A percentile compares a stretch with the other conserved stretches of the same genome.
Conservation (phyloP, 257 asterid genomes). For the Agastache rugosa region DNA sequence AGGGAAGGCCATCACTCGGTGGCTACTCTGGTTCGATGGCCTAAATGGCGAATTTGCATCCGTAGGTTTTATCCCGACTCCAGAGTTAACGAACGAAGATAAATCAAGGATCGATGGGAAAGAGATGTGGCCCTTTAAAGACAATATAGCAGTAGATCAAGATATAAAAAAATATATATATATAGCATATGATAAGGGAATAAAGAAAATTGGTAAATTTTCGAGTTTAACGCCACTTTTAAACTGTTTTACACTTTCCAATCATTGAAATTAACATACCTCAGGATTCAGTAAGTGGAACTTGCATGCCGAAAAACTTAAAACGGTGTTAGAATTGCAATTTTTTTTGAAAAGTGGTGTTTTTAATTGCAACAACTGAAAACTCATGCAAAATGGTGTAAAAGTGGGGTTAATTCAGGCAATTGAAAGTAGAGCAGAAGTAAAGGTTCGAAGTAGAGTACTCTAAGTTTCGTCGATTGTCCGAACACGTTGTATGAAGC, state of each 20-base stretch:
- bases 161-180: background rate
- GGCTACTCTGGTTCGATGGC: slow-evolving; percentile 27
- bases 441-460: slow-evolving; percentile 27
- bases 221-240: too few relatives aligned
- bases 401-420: too few relatives aligned
- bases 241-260: too few relatives aligned
- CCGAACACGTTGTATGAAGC: slow-evolving; percentile 82
- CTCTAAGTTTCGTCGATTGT: slow-evolving; percentile 75
- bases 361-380: too few relatives aligned
- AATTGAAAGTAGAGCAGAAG: background rate
- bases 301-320: too few relatives aligned
- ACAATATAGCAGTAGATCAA: background rate
- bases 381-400: too few relatives aligned
- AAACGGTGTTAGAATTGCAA: too few relatives aligned
- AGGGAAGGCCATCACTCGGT: slow-evolving; percentile 35
- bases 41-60: slow-evolving; percentile 40
- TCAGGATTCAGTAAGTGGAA: too few relatives aligned
- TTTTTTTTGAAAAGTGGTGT: too few relatives aligned
- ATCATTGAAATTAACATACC: too few relatives aligned
- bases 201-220: too few relatives aligned
- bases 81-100: slow-evolving; percentile 57
- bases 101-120: slow-evolving; percentile 70
- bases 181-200: background rate
- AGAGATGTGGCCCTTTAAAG: slow-evolving; percentile 73
- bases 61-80: slow-evolving; percentile 50